Evolutionary conservation across 2,329 filamentous ascomycete species (phyloP), one percentile per base, ranked within the genome.

Genomic region (Clonostachys rhizophaga): DNA sequence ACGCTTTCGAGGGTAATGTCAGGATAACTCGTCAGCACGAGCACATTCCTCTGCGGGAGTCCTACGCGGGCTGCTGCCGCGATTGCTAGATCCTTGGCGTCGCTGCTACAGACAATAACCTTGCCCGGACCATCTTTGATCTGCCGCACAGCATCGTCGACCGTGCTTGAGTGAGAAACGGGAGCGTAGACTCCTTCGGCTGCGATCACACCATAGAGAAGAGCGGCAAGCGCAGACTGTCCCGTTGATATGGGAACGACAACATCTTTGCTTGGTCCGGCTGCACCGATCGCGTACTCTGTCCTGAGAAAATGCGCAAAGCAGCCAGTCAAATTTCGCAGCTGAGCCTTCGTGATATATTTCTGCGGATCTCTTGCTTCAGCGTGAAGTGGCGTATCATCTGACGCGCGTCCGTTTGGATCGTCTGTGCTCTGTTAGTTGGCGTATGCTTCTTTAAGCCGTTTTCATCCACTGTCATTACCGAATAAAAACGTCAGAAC

Each of bases 141-240:
- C 55, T 75, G 69, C 34, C 74, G 67, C 4, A 70, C 69, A 8
- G 84, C 59, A 24, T 84, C 81, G 3, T 64, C 55, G 1, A 70
- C 64, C 0, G 79, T 80, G 6, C 69, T 72, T 1, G 71, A 67
- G 0, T 77, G 67, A 43, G 70, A 76, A 0, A 76, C 77, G 6
- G 77, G 73, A 7, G 76, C 78, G 54, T 79, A 84, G 24, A 84
- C 71, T n/a, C 79, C 81, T 1, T 75, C 79, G 3, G 79, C 78
- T 4, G 76, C 80, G 42, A 84, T 67, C 45, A 81, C 72, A 12
- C 73, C 76, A 52, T 71, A 83, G 55, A 80, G 78, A 2, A 80
- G 52, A 11, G 72, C 66, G 0, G 78, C 71, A 0, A 83, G 65
- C 6, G 81, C 65, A 42, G 73, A 72, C 52, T 83, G 76, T 3